These are phyloP conservation scores for Trypanosoma rangeli DNA, from an alignment of 208 protist genomes.

Conservation along the genomic window DNA sequence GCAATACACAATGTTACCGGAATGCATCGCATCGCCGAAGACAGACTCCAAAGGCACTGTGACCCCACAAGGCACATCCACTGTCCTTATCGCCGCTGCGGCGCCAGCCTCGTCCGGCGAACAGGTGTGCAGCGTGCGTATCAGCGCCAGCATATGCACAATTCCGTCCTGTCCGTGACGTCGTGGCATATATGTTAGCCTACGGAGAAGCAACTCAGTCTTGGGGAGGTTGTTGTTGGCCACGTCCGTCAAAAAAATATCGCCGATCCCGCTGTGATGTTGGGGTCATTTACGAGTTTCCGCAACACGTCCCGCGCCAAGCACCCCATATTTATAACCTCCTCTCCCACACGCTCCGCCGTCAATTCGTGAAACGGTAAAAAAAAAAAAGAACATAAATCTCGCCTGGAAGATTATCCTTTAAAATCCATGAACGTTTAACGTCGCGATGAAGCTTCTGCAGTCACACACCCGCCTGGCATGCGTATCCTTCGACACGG, in stretches of 20 bases:
- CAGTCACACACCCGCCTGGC: constrained; percentile 5
- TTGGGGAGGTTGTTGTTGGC: too few relatives aligned
- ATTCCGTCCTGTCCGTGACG: constrained; percentile 6
- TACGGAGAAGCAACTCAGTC: too few relatives aligned
- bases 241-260: too few relatives aligned
- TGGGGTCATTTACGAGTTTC: too few relatives aligned
- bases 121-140: constrained; percentile 11
- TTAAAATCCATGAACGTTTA: constrained; percentile 19
- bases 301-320: constrained; percentile 20
- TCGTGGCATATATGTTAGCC: too few relatives aligned
- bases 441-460: constrained; percentile 17
- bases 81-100: background rate
- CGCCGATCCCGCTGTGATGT: too few relatives aligned
- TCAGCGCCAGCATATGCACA: constrained; percentile 17
- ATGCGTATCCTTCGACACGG: constrained; percentile 7
- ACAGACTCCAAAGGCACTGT: constrained; percentile 6
- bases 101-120: background rate
- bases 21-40: constrained; percentile 27
- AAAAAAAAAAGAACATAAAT: constrained; percentile 31
- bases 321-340: constrained; percentile 13
- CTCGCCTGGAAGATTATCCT: constrained; percentile 22
- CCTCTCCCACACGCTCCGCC: constrained; percentile 14
- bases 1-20: constrained; percentile 20
- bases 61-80: constrained; percentile 11
- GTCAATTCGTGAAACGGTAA: constrained; percentile 24